Evolutionary conservation across 163 green algal genomes (phyloP).

Genomic region (Prototheca stagnorum): DNA sequence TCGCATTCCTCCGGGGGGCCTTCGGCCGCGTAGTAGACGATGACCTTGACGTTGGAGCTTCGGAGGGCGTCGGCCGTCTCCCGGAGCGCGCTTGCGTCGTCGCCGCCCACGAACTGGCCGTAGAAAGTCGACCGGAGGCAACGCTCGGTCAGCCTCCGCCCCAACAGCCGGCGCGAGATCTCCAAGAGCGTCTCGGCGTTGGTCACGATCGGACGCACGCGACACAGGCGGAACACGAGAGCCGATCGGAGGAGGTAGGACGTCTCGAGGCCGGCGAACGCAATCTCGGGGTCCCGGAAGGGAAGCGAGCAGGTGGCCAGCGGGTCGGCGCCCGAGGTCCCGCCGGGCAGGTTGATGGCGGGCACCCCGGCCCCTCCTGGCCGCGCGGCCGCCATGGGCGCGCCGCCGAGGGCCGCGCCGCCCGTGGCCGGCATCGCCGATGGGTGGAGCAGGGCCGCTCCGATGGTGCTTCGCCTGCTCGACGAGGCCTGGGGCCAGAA

Average conservation of each 20-base stretch:
- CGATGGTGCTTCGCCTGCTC: too few relatives aligned
- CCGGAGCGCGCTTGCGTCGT: constrained; percentile 29
- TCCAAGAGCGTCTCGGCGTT: constrained; percentile 38
- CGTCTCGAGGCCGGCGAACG: constrained; percentile 25
- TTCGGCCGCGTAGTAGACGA: constrained; percentile 81
- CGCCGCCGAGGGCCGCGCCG: too few relatives aligned
- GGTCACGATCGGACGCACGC: constrained; percentile 20
- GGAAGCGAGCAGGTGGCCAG: too few relatives aligned
- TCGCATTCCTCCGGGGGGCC: constrained; percentile 34
- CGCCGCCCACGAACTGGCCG: constrained; percentile 33
- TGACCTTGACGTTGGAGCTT: constrained; percentile 38
- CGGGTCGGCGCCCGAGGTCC: too few relatives aligned
- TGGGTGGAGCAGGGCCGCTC: too few relatives aligned
- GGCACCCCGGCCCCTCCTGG: too few relatives aligned
- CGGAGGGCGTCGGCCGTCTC: constrained; percentile 33
- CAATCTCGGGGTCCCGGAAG: constrained; percentile 22
- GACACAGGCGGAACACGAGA: constrained; percentile 38
- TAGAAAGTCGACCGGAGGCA: constrained; percentile 54
- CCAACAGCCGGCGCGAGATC: constrained; percentile 22
- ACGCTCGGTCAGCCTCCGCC: constrained; percentile 21
- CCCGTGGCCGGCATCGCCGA: too few relatives aligned
- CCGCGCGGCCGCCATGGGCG: too few relatives aligned
- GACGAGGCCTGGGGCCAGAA: too few relatives aligned
- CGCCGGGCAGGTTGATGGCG: too few relatives aligned
- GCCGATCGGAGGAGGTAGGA: constrained; percentile 23